A percentile compares a stretch with the other conserved stretches of the same genome.
phyloP scores from a whole-genome alignment of 345 rosid species.

The Populus davidiana region DNA sequence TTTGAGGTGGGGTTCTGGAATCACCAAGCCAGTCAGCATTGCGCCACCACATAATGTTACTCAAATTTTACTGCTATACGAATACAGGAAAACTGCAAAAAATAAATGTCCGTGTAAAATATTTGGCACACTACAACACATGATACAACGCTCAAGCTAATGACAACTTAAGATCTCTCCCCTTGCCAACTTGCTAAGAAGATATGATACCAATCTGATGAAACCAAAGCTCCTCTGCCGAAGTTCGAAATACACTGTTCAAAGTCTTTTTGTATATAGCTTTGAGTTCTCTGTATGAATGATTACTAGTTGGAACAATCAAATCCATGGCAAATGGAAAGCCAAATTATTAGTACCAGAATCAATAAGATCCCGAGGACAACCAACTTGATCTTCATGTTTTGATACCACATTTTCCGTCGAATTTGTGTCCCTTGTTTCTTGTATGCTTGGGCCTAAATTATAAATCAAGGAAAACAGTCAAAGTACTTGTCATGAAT shows the following conservation, averaged over 20 bases:
- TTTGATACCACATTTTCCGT: constrained; percentile 90
- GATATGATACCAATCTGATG: neutral
- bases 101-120: neutral
- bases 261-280: neutral
- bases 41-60: neutral
- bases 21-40: too few relatives aligned
- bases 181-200: neutral
- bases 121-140: constrained; percentile 4
- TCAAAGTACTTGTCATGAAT: neutral
- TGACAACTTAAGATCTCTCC: neutral
- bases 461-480: neutral
- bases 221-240: neutral
- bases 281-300: neutral
- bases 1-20: too few relatives aligned
- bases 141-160: neutral
- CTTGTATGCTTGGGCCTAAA: constrained; percentile 72
- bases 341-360: constrained; percentile 78
- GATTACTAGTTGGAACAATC: constrained; percentile 55
- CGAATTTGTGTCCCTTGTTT: constrained; percentile 69
- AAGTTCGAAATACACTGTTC: neutral
- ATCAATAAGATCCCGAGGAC: constrained; percentile 73
- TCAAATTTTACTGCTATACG: constrained; percentile 2
- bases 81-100: neutral
- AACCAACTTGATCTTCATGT: constrained; percentile 92
- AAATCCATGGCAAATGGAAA: constrained; percentile 82